These are phyloP conservation scores for Metschnikowia drakensbergensis DNA, from an alignment of 805 yeast species.

Conservation along the genomic window DNA sequence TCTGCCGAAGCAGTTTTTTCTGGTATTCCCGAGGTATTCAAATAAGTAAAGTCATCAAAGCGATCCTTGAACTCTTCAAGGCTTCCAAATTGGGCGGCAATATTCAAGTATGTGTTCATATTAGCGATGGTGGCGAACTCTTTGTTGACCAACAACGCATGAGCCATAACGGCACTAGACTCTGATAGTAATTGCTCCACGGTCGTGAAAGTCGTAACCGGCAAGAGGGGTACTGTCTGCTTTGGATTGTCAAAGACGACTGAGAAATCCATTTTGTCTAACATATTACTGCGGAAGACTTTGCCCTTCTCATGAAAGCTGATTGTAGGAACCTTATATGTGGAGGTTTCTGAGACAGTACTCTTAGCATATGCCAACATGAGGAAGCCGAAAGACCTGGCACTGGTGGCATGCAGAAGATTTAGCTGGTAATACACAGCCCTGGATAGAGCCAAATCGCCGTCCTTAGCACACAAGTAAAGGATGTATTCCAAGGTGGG, in stretches of 20 bases:
- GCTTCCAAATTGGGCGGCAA: constrained; percentile 36
- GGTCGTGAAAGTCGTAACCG: constrained; percentile 43
- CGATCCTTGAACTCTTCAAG: constrained; percentile 34
- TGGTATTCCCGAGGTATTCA: constrained; percentile 25
- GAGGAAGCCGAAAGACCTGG: constrained; percentile 42
- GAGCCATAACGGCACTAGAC: constrained; percentile 72
- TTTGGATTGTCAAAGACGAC: constrained; percentile 7
- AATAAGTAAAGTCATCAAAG: constrained; percentile 26
- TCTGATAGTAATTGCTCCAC: constrained; percentile 57
- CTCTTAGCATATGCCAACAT: constrained; percentile 48
- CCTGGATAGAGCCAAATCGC: constrained; percentile 69
- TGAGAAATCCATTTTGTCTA: constrained; percentile 39
- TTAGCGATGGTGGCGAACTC: constrained; percentile 38
- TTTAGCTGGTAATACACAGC: constrained; percentile 54
- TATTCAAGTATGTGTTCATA: constrained; percentile 51
- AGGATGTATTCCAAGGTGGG: constrained; percentile 64
- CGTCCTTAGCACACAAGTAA: constrained; percentile 72
- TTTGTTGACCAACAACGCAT: constrained; percentile 44
- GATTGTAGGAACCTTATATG: constrained; percentile 21
- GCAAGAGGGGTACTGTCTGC: constrained; percentile 64
- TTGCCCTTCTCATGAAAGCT: constrained; percentile 44
- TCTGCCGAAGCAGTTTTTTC: constrained; percentile 11
- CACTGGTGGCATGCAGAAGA: constrained; percentile 32
- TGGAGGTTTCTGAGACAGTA: constrained; percentile 16
- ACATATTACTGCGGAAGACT: constrained; percentile 43